These are phyloP conservation scores for Diaporthe longicolla DNA, from an alignment of 2,329 filamentous ascomycete species.

Conservation along the genomic window DNA sequence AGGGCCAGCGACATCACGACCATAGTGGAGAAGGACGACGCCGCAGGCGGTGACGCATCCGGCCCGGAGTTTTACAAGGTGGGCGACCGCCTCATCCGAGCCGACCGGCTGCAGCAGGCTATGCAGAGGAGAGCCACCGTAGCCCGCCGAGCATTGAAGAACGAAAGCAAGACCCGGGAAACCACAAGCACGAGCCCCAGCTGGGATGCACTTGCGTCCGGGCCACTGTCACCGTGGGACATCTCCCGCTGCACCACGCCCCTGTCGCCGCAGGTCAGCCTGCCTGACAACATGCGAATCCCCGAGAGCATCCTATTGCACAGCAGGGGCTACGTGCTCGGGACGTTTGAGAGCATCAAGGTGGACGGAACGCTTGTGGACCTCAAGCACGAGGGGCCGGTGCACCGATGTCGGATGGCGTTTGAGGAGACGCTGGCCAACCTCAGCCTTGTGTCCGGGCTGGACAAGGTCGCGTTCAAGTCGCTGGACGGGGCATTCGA, in stretches of 20 bases:
- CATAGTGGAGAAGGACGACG: slow-evolving; percentile 15
- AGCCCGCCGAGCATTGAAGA: slow-evolving; percentile 29
- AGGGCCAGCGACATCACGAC: slow-evolving; percentile 36
- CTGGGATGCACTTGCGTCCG: neutral
- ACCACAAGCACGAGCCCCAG: no score
- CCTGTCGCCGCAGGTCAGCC: slow-evolving; percentile 15
- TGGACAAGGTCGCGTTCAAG: slow-evolving; percentile 36
- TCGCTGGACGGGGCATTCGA: slow-evolving; percentile 35
- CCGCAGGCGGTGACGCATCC: neutral
- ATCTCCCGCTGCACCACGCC: neutral
- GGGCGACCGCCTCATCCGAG: slow-evolving; percentile 35
- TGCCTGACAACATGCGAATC: slow-evolving; percentile 24
- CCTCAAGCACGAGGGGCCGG: slow-evolving; percentile 34
- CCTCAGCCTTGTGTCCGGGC: slow-evolving; percentile 20
- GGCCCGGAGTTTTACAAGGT: slow-evolving; percentile 33
- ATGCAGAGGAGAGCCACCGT: slow-evolving; percentile 34
- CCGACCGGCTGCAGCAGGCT: slow-evolving; percentile 37
- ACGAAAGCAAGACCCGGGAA: neutral
- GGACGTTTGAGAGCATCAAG: slow-evolving; percentile 18
- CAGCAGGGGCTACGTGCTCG: slow-evolving; percentile 28
- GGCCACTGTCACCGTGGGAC: slow-evolving; percentile 8
- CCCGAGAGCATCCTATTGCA: slow-evolving; percentile 36
- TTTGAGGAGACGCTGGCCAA: slow-evolving; percentile 39
- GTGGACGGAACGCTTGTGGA: slow-evolving; percentile 1
- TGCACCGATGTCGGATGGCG: slow-evolving; percentile 31